These are phyloP conservation scores for Candida silvatica DNA, from an alignment of 805 yeast genomes.

Conservation along the genomic window DNA sequence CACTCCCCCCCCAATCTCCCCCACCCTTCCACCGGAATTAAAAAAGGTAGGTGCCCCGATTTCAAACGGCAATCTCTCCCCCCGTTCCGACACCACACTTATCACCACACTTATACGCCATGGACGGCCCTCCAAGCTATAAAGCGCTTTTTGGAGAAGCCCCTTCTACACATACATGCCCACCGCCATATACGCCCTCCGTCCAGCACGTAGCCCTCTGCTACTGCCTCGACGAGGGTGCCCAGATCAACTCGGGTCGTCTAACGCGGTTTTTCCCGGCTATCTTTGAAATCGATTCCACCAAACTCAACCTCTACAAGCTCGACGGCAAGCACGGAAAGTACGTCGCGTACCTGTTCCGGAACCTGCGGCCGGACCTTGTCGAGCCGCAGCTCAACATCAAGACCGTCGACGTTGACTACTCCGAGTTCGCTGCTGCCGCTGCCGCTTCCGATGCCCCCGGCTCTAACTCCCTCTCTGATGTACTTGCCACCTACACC, in stretches of 20 bases:
- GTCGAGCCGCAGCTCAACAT: constrained; percentile 22
- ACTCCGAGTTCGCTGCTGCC: neutral
- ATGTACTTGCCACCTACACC: neutral
- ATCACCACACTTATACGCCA: too few species aligned
- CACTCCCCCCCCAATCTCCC: too few species aligned
- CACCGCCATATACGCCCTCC: constrained; percentile 19
- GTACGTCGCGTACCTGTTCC: constrained; percentile 14
- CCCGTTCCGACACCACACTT: too few species aligned
- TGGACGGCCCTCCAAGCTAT: neutral
- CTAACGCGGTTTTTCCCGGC: constrained; percentile 12
- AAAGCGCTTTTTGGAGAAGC: too few species aligned
- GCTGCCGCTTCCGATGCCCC: too few species aligned
- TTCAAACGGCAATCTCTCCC: too few species aligned
- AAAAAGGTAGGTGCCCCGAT: too few species aligned
- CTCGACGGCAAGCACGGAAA: constrained; percentile 9
- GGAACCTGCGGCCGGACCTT: constrained; percentile 14
- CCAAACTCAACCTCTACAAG: constrained; percentile 20
- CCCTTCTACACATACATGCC: constrained; percentile 3
- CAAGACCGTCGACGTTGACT: constrained; percentile 6
- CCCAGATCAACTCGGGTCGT: neutral
- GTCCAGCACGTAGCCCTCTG: constrained; percentile 19
- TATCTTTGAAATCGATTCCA: constrained; percentile 24
- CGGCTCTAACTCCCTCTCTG: neutral
- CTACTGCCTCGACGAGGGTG: constrained; percentile 11
- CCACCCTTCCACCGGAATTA: too few species aligned